Conservation (phyloP, 495 filamentous ascomycete genomes). For the Talaromyces wortmannii region DNA sequence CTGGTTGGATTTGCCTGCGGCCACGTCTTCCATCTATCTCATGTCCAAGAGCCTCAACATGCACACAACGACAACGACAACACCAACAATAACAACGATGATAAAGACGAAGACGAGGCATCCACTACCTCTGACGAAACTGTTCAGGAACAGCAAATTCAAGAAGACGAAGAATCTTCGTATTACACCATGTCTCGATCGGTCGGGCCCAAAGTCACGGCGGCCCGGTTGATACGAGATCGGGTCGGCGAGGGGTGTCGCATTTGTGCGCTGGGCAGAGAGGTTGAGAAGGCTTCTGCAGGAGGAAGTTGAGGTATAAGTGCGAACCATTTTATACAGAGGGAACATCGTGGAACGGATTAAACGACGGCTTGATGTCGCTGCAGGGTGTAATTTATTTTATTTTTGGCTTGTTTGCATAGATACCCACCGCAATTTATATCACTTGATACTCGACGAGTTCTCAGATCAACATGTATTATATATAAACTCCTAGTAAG, state of each 20-base stretch:
- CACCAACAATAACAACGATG: conserved; percentile 9
- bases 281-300: background rate
- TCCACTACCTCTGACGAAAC: conserved; percentile 2
- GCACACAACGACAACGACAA: conserved; percentile 28
- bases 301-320: background rate
- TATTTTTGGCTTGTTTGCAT: background rate
- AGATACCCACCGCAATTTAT: background rate
- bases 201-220: conserved; percentile 82
- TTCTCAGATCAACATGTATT: no score
- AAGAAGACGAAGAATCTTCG: conserved; percentile 33
- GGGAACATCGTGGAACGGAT: no score
- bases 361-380: no score
- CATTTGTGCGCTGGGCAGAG: conserved; percentile 46
- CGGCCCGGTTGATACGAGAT: conserved; percentile 71
- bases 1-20: conserved; percentile 89
- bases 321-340: background rate
- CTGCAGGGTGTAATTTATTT: no score
- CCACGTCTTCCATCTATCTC: conserved; percentile 83
- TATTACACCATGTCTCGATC: conserved; percentile 42
- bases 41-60: conserved; percentile 51
- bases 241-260: conserved; percentile 64
- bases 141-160: conserved; percentile 15
- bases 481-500: no score
- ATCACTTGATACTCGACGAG: no score
- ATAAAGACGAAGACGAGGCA: conserved; percentile 16